Percentiles rank a stretch among this genome's conserved stretches.
Conservation (phyloP, 2,329 filamentous ascomycete genomes). For the Epichloe bromicola region DNA sequence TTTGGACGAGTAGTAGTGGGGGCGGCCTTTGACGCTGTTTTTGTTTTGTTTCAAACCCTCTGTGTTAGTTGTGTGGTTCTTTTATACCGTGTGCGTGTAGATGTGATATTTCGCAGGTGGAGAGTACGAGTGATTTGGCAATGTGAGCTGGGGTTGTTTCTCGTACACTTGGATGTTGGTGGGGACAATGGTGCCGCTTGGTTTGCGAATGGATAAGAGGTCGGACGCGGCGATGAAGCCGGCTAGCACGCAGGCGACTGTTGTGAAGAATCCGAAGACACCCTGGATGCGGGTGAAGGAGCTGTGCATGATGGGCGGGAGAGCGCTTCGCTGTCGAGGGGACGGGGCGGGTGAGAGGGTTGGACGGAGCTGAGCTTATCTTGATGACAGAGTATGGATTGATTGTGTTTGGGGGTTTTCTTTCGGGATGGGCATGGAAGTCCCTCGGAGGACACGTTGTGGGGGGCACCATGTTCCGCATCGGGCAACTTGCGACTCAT, state of each 20-base stretch:
- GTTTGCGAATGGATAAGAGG: conserved; percentile 54
- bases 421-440: no score
- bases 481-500: no score
- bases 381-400: not conserved
- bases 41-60: not conserved
- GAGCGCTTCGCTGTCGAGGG: not conserved
- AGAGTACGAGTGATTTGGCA: not conserved
- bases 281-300: conserved; percentile 75
- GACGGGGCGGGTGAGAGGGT: not conserved
- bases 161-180: conserved; percentile 77
- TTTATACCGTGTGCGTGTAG: not conserved
- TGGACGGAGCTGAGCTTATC: not conserved
- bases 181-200: conserved; percentile 46
- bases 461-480: no score
- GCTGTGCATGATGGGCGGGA: conserved; percentile 65
- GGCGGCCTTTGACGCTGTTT: conserved; percentile 67
- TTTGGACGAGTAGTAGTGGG: conserved; percentile 90
- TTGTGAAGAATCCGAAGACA: conserved; percentile 96
- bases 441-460: no score
- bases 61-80: not conserved
- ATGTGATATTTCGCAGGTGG: not conserved
- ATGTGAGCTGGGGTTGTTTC: not conserved
- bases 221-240: conserved; percentile 71
- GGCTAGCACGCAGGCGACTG: conserved; percentile 72
- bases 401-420: no score